A percentile compares a stretch with the other conserved stretches of the same genome.
phyloP scores from a whole-genome alignment of 768 basidiomycete species.

The Coprinopsis marcescibilis region DNA sequence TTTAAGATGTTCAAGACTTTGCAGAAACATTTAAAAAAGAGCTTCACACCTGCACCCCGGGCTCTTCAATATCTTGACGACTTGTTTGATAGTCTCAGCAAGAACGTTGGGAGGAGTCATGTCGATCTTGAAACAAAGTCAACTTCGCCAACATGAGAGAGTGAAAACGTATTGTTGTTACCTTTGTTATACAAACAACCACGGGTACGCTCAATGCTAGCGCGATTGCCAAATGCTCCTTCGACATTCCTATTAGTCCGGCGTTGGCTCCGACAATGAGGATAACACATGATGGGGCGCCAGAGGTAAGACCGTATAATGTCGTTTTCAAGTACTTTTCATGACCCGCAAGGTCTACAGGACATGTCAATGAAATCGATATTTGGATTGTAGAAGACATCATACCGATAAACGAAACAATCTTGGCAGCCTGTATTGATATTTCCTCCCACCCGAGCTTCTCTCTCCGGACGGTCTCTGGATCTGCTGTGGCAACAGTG shows the following conservation, averaged over 20 bases:
- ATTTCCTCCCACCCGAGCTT: slow-evolving; percentile 97
- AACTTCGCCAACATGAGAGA: too few relatives aligned
- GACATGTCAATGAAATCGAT: slow-evolving; percentile 1
- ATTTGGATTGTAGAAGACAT: background rate
- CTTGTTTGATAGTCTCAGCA: slow-evolving; percentile 88
- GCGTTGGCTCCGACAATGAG: slow-evolving; percentile 96
- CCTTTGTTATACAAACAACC: slow-evolving; percentile 92
- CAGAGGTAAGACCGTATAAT: slow-evolving; percentile 90
- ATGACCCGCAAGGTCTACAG: slow-evolving; percentile 96
- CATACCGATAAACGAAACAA: slow-evolving; percentile 86
- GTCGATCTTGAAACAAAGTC: slow-evolving; percentile 61
- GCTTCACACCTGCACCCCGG: slow-evolving; percentile 76
- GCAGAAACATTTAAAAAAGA: background rate
- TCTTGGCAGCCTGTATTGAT: slow-evolving; percentile 80
- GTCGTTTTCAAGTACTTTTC: slow-evolving; percentile 92
- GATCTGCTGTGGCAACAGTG: slow-evolving; percentile 46
- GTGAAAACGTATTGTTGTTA: too few relatives aligned
- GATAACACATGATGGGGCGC: slow-evolving; percentile 86
- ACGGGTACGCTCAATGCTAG: slow-evolving; percentile 92
- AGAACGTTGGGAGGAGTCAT: slow-evolving; percentile 95
- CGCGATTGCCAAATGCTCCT: slow-evolving; percentile 94
- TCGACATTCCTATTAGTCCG: slow-evolving; percentile 85
- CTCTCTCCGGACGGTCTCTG: slow-evolving; percentile 68
- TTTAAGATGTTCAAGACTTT: slow-evolving; percentile 19
- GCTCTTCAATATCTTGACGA: slow-evolving; percentile 85